phyloP scores from a whole-genome alignment of 768 basidiomycete genomes.

The Suillus fuscotomentosus region DNA sequence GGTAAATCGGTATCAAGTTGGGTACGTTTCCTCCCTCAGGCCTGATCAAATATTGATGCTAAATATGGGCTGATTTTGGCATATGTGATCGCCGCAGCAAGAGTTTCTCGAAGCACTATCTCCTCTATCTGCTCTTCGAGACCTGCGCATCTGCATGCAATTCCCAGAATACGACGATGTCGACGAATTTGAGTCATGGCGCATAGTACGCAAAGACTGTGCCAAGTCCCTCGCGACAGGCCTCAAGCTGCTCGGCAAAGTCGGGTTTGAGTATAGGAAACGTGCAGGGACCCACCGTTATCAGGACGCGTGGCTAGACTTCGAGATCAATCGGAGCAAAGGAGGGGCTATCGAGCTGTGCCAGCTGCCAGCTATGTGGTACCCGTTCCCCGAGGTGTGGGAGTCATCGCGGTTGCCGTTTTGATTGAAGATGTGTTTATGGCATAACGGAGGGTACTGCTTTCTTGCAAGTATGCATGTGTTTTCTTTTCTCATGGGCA shows the following conservation, averaged over 20 bases:
- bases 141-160: slow-evolving; percentile 35
- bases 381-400: slow-evolving; percentile 36
- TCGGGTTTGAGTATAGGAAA: slow-evolving; percentile 37
- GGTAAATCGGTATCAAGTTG: slow-evolving; percentile 34
- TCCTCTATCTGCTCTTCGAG: slow-evolving; percentile 24
- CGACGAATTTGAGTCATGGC: slow-evolving; percentile 33
- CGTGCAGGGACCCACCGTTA: slow-evolving; percentile 34
- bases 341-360: slow-evolving; percentile 17
- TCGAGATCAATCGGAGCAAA: slow-evolving; percentile 18
- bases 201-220: slow-evolving; percentile 24
- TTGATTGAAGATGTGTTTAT: slow-evolving; percentile 9
- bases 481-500: background rate
- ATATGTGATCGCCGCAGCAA: slow-evolving; percentile 30
- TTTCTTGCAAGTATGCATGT: background rate
- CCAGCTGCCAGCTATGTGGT: slow-evolving; percentile 29
- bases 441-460: background rate
- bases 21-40: slow-evolving; percentile 29
- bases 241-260: slow-evolving; percentile 30
- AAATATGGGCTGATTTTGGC: slow-evolving; percentile 24
- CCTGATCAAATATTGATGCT: slow-evolving; percentile 10
- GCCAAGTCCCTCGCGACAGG: slow-evolving; percentile 28
- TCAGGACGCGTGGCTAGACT: slow-evolving; percentile 37
- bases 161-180: slow-evolving; percentile 34
- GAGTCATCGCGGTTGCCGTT: slow-evolving; percentile 23
- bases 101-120: slow-evolving; percentile 34